Evolutionary conservation across 768 basidiomycete species (phyloP).

Genomic region (Chalciporus sphaerocephalus): DNA sequence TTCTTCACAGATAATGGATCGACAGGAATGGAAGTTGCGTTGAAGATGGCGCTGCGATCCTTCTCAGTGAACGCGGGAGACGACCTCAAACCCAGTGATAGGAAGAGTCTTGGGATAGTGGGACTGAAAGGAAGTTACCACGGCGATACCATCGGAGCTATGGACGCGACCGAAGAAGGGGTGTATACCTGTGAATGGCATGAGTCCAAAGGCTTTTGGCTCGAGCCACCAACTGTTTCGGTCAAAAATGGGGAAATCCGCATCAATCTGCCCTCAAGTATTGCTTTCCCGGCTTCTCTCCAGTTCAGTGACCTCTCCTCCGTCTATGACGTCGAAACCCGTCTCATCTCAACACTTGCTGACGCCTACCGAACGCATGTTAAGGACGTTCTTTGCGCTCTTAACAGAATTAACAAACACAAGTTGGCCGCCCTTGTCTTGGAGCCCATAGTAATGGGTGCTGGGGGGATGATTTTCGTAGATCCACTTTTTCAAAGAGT

Average conservation of each 20-base stretch:
- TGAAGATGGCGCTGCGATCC: slow-evolving; percentile 92
- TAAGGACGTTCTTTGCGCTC: slow-evolving; percentile 41
- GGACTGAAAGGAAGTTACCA: slow-evolving; percentile 94
- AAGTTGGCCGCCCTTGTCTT: slow-evolving; percentile 74
- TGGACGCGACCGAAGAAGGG: slow-evolving; percentile 92
- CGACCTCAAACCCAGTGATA: slow-evolving; percentile 33
- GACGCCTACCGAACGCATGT: slow-evolving; percentile 60
- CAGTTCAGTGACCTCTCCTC: slow-evolving; percentile 44
- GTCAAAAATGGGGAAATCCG: slow-evolving; percentile 56
- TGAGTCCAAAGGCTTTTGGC: slow-evolving; percentile 86
- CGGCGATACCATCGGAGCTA: slow-evolving; percentile 94
- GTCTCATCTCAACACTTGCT: slow-evolving; percentile 61
- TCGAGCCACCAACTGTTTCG: slow-evolving; percentile 80
- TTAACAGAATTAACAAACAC: slow-evolving; percentile 38
- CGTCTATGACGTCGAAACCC: slow-evolving; percentile 65
- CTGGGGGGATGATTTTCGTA: slow-evolving; percentile 95
- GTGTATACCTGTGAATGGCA: slow-evolving; percentile 98
- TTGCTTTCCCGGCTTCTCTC: slow-evolving; percentile 30
- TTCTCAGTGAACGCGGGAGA: slow-evolving; percentile 42
- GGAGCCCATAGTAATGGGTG: slow-evolving; percentile 91
- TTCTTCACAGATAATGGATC: slow-evolving; percentile 96
- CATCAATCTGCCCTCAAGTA: slow-evolving; percentile 51
- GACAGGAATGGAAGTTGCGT: slow-evolving; percentile 94
- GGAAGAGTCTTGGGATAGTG: slow-evolving; percentile 65
- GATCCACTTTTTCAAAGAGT: slow-evolving; percentile 94